These are phyloP conservation scores for Globisporangium recalcitrans DNA, from an alignment of 352 stramenopile genomes.

Conservation along the genomic window DNA sequence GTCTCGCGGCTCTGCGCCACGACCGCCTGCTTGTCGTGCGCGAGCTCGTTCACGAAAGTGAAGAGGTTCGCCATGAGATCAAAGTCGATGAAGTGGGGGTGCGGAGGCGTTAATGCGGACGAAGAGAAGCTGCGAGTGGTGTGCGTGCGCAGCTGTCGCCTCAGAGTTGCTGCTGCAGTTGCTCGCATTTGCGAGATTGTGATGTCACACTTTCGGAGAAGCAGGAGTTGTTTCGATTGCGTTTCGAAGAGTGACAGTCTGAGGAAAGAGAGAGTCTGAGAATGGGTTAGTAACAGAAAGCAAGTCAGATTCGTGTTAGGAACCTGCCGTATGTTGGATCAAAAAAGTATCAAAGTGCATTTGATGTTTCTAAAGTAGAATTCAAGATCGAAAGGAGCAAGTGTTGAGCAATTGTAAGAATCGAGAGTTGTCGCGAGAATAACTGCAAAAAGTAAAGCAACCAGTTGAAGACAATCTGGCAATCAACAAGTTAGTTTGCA, in stretches of 20 bases:
- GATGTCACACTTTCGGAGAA: neutral
- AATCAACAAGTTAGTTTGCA: no score
- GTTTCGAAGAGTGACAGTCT: neutral
- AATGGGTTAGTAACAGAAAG: no score
- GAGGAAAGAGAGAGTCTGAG: neutral
- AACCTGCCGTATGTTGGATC: no score
- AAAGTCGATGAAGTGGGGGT: slow-evolving; percentile 6
- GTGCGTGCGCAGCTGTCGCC: neutral
- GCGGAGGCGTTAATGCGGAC: neutral
- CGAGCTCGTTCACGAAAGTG: slow-evolving; percentile 43
- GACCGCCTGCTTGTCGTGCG: slow-evolving; percentile 31
- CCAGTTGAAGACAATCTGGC: no score
- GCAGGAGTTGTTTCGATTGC: neutral
- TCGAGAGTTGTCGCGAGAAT: no score
- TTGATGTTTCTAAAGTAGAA: no score
- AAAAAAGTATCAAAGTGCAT: no score
- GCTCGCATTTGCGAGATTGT: neutral
- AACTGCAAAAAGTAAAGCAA: no score
- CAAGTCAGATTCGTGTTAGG: no score
- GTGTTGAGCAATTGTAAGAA: no score
- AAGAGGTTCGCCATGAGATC: slow-evolving; percentile 30
- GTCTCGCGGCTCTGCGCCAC: slow-evolving; percentile 40
- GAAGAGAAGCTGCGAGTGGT: neutral
- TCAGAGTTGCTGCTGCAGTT: neutral
- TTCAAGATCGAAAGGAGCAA: no score